phyloP scores from a whole-genome alignment of 2,329 filamentous ascomycete species.

The Calonectria ilicicola region DNA sequence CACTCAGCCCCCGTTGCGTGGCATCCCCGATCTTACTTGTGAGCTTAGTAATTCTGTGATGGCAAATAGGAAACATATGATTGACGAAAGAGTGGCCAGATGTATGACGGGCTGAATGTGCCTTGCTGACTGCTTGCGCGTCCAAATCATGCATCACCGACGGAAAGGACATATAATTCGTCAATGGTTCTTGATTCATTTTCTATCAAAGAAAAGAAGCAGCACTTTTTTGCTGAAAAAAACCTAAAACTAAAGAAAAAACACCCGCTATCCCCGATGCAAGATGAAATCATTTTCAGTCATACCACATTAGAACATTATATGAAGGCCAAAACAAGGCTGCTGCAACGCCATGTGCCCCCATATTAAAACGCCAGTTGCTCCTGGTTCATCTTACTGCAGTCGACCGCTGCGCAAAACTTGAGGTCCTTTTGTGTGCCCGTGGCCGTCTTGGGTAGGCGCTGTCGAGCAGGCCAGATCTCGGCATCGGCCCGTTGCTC shows the following conservation, averaged over 20 bases:
- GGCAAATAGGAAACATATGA: not conserved
- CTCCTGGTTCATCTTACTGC: slow-evolving; percentile 37
- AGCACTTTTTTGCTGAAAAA: not conserved
- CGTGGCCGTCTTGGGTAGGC: slow-evolving; percentile 42
- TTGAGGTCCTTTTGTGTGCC: slow-evolving; percentile 43
- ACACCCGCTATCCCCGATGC: not conserved
- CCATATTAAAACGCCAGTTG: not conserved
- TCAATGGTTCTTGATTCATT: not conserved
- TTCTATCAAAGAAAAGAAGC: not conserved
- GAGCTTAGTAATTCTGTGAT: not conserved
- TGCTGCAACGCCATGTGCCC: not conserved
- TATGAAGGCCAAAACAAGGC: not conserved
- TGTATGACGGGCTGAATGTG: not conserved
- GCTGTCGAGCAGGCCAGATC: slow-evolving; percentile 64
- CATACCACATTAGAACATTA: not conserved
- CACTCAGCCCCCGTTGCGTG: not conserved
- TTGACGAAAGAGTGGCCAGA: not conserved
- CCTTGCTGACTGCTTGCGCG: no score
- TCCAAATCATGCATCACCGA: not conserved
- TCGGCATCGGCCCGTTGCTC: slow-evolving; percentile 59
- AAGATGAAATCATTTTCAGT: not conserved
- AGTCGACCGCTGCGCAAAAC: slow-evolving; percentile 52
- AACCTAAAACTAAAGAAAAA: not conserved
- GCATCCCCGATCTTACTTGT: no score
- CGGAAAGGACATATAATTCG: not conserved